phyloP scores from a whole-genome alignment of 495 filamentous ascomycete genomes.

The Tricharina praecox region DNA sequence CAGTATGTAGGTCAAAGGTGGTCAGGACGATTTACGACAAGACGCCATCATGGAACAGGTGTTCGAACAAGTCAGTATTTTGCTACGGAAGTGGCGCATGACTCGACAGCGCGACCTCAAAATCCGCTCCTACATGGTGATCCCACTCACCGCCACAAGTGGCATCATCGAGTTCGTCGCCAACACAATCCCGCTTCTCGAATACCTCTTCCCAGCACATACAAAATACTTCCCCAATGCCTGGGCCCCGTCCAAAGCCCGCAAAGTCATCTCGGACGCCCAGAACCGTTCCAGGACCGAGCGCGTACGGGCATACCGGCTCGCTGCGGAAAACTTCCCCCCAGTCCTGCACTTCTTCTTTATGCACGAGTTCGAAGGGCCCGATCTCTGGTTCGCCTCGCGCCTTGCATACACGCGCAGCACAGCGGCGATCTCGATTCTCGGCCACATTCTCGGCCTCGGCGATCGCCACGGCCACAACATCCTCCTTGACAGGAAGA shows the following conservation, averaged over 20 bases:
- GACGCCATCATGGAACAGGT: slow-evolving; percentile 99
- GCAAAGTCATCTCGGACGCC: slow-evolving; percentile 57
- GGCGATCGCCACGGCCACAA: slow-evolving; percentile 94
- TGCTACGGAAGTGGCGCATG: slow-evolving; percentile 65
- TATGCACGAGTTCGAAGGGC: slow-evolving; percentile 82
- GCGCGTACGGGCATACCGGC: slow-evolving; percentile 56
- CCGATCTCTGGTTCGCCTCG: slow-evolving; percentile 84
- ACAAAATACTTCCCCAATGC: slow-evolving; percentile 72
- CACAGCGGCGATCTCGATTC: slow-evolving; percentile 85
- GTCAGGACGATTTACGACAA: slow-evolving; percentile 90
- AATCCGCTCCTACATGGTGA: slow-evolving; percentile 88
- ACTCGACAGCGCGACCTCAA: slow-evolving; percentile 76
- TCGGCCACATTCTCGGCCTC: slow-evolving; percentile 85
- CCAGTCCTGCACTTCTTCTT: slow-evolving; percentile 97
- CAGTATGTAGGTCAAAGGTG: slow-evolving; percentile 56
- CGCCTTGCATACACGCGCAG: slow-evolving; percentile 78
- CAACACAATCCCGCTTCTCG: slow-evolving; percentile 76
- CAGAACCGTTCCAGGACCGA: slow-evolving; percentile 48
- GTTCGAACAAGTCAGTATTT: slow-evolving; percentile 82
- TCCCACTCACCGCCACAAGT: slow-evolving; percentile 63
- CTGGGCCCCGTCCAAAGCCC: slow-evolving; percentile 52
- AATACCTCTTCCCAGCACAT: slow-evolving; percentile 82
- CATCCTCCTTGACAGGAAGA: slow-evolving; percentile 78
- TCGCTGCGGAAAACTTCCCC: slow-evolving; percentile 61
- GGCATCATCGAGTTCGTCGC: slow-evolving; percentile 97